Base-by-base conservation (phyloP, 1,284 basidiomycete genomes). In the Megacollybia platyphylla region DNA sequence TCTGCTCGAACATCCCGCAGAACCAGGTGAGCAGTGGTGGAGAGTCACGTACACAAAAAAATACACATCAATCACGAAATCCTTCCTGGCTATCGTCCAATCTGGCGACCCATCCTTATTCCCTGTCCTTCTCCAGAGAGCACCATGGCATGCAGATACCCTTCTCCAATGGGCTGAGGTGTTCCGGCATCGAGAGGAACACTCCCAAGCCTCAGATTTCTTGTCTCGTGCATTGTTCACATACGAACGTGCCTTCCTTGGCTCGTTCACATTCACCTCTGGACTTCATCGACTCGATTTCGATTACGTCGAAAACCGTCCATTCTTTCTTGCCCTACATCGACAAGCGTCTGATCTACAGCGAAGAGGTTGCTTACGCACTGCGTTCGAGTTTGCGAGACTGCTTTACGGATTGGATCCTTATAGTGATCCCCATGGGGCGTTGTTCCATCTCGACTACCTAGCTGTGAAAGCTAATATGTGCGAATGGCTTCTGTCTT, bases 61-160 rank as follows among this genome's bases (percentile, higher is more conserved):
- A 46, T 96, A 93, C 60, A 83, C 81, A 50, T 79, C 81, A 24
- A 70, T 81, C 43, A 88, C 89, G 7, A 73, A 74, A 54, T 73
- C 79, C 39, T 94, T 94, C 59, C 75, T 92, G 60, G 73, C 76
- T 36, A 76, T 79, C 30, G 87, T 92, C 28, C 65, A 77, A 56
- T 79, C 81, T 8, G 87, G 87, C 55, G 84, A 86, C 53, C 82
- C 82, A 0, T 73, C 83, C 46, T 74, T 75, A 0, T 70, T 86
- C 39, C 78, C 69, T 58, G 63, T 69, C 15, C 61, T 86, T 7
- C 46, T 83, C 10, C 61, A 68, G 10, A 65, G 64, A 36, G 64
- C 78, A 35, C 80, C 79, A 0, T 96, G 89, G 75, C 92, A 96
- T 52, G 86, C 82, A 1, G 92, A 97, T 58, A 93, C 91, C 0